Conservation (phyloP, 257 asterid genomes). For the Petrea volubilis region DNA sequence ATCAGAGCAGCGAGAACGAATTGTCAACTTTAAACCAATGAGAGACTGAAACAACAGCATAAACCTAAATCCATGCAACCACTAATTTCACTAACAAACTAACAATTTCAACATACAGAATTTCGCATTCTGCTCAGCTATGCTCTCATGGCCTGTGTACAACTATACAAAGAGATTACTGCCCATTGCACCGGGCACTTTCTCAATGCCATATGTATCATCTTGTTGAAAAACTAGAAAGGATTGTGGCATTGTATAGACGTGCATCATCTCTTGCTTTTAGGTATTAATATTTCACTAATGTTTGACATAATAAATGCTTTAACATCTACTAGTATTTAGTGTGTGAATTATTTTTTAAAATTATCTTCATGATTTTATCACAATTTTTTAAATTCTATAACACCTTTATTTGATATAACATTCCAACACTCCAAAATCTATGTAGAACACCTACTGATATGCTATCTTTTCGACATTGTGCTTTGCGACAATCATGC, state of each 20-base stretch:
- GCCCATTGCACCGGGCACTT: neutral
- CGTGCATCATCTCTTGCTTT: neutral
- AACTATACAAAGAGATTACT: neutral
- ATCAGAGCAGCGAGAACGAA: slow-evolving; percentile 22
- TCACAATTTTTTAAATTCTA: neutral
- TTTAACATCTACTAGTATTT: neutral
- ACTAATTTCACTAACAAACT: neutral
- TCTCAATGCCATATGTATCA: neutral
- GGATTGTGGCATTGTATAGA: neutral
- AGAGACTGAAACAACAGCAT: slow-evolving; percentile 17
- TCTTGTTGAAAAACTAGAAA: neutral
- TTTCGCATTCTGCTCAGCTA: neutral
- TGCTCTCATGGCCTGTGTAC: too few relatives aligned
- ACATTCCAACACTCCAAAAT: neutral
- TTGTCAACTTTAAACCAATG: slow-evolving; percentile 21
- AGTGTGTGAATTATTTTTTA: neutral
- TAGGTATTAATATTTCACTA: neutral
- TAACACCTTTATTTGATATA: neutral
- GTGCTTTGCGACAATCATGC: neutral
- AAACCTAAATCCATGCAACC: neutral
- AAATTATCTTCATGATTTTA: neutral
- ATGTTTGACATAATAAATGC: neutral
- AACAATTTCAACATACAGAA: slow-evolving; percentile 7
- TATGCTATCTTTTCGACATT: neutral
- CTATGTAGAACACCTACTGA: neutral